Evolutionary conservation across 1,284 basidiomycete species (phyloP), one percentile per base, ranked within the genome.

Genomic region (Cystobasidiaceae sp.): DNA sequence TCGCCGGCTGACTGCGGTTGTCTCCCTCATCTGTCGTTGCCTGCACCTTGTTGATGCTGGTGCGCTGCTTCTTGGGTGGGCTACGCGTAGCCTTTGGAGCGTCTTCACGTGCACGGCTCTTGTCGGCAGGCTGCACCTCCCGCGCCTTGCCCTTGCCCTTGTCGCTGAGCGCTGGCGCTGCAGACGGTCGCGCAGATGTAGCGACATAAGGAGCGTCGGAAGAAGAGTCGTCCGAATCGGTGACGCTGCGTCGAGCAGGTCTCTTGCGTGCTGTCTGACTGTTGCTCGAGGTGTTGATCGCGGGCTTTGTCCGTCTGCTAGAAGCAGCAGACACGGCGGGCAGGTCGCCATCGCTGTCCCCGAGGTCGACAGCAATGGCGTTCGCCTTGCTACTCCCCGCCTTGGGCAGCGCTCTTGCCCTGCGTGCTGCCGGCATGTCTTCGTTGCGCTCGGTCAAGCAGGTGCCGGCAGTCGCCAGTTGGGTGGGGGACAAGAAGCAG

Each of bases 211-310:
- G 15, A 30, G 25, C 9, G 32, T 27, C 56, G 34, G 39, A 37
- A 46, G 56, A 46, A 0, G 28, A 46, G 7, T 61, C 49, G 17
- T 52, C 49, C 15, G 39, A 50, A 13, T 62, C 39, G n/a, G 59
- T 37, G 59, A 17, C 41, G 43, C 37, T 39, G 9, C 37, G 37
- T 39, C 37, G 37, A 39, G 37, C 37, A 39, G 37, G 11, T 39
- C 37, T 39, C 9, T 39, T n/a, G 37, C 37, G 11, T 6, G 9
- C 33, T 25, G 4, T 37, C 9, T 51, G n/a, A 28, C 6, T 37
- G 9, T 7, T 39, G 33, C 15, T 7, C 27, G 6, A 13, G 33
- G 21, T 39, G 37, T 52, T 3, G 50, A 25, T 25, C 50, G 50
- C 15, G 11, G 8, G 9, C 33, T 25, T 5, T 37, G 19, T 37